Evolutionary conservation across 2,329 filamentous ascomycete genomes (phyloP).

Genomic region (Eutypella sp.): DNA sequence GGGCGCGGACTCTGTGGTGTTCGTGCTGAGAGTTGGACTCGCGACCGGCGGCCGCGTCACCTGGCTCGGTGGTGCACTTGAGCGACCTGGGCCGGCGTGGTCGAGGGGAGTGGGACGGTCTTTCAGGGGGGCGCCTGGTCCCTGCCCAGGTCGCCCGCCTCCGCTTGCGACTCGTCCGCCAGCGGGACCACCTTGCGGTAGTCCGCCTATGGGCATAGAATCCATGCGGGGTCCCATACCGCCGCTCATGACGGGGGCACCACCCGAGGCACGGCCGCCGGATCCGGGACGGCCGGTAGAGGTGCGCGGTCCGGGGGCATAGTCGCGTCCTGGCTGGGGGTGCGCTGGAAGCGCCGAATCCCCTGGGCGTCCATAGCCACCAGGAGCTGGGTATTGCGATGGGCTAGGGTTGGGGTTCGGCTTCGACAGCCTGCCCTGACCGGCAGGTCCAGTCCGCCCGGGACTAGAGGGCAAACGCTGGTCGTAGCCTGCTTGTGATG

Average conservation of each 20-base stretch:
- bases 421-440: conserved; percentile 35
- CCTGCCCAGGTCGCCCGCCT: conserved; percentile 15
- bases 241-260: conserved; percentile 24
- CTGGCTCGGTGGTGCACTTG: conserved; percentile 32
- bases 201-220: conserved; percentile 21
- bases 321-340: conserved; percentile 29
- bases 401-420: conserved; percentile 25
- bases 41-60: conserved; percentile 14
- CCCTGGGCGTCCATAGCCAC: conserved; percentile 18
- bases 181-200: conserved; percentile 23
- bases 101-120: conserved; percentile 20
- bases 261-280: conserved; percentile 20
- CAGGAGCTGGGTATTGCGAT: conserved; percentile 20
- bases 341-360: conserved; percentile 20
- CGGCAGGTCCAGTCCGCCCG: conserved; percentile 28
- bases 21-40: conserved; percentile 24
- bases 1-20: conserved; percentile 25
- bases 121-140: conserved; percentile 19
- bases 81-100: conserved; percentile 21
- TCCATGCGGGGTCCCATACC: conserved; percentile 18
- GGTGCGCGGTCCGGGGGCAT: conserved; percentile 32
- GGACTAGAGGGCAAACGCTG: conserved; percentile 24
- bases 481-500: conserved; percentile 18
- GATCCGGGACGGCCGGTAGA: conserved; percentile 27
- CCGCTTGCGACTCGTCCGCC: conserved; percentile 14